Conservation (phyloP, 306 rosid genomes). For the Delonix regia region DNA sequence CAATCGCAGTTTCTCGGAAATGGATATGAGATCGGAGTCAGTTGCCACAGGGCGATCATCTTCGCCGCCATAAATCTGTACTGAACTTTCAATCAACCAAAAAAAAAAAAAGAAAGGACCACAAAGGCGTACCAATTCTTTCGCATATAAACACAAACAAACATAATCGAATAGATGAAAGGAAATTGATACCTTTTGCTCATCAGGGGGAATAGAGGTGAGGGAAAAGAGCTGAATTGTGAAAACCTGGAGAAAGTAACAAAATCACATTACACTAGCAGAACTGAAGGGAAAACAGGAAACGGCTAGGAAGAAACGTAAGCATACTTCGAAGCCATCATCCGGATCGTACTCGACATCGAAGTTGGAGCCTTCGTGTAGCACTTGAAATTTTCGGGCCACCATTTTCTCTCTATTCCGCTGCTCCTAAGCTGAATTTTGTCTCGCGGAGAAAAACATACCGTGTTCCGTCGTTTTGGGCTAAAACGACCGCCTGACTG, state of each 20-base stretch:
- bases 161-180: background rate
- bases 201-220: constrained; percentile 67
- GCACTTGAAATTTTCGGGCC: constrained; percentile 60
- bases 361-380: constrained; percentile 53
- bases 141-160: background rate
- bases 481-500: too few relatives aligned
- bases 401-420: constrained; percentile 47
- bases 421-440: background rate
- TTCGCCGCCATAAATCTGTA: constrained; percentile 50
- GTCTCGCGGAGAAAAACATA: too few relatives aligned
- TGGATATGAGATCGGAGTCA: constrained; percentile 64
- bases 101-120: background rate
- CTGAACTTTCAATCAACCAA: background rate
- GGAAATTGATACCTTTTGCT: constrained; percentile 59
- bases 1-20: constrained; percentile 66
- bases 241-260: constrained; percentile 51
- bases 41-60: constrained; percentile 45
- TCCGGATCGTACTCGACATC: constrained; percentile 68
- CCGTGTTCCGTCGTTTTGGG: too few relatives aligned
- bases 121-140: background rate
- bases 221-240: constrained; percentile 79
- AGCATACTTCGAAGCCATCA: constrained; percentile 70
- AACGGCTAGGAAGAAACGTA: background rate
- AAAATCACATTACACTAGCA: background rate
- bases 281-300: background rate